Evolutionary conservation across 208 protist species (phyloP).

Genomic region (Trypanosoma platydactyli): DNA sequence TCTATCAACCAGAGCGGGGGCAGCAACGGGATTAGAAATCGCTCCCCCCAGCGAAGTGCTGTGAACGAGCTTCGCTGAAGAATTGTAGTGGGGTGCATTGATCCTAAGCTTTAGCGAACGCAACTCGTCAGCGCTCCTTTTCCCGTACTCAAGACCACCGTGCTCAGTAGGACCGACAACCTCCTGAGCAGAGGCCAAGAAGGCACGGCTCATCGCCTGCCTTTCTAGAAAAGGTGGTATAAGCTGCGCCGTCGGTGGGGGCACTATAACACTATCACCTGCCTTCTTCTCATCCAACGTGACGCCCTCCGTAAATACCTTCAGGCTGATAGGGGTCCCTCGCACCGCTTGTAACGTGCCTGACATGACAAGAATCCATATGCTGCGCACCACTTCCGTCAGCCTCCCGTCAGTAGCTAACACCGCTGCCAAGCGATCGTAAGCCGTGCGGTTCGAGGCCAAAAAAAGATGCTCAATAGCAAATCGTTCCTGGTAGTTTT

Average conservation of each 20-base stretch:
- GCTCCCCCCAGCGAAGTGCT: too few species aligned
- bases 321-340: constrained; percentile 35
- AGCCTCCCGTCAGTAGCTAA: constrained; percentile 25
- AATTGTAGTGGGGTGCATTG: constrained; percentile 18
- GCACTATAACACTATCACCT: constrained; percentile 22
- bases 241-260: constrained; percentile 7
- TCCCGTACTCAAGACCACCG: not conserved
- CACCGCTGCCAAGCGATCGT: constrained; percentile 39
- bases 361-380: constrained; percentile 53
- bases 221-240: constrained; percentile 4
- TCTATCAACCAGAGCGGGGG: not conserved
- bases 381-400: constrained; percentile 49
- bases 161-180: not conserved
- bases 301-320: constrained; percentile 47
- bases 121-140: constrained; percentile 37
- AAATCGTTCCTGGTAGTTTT: constrained; percentile 57
- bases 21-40: not conserved
- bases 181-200: not conserved
- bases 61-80: too few species aligned
- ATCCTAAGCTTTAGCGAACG: constrained; percentile 44
- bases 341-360: constrained; percentile 29
- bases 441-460: constrained; percentile 37
- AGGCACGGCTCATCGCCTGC: not conserved
- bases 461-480: constrained; percentile 63
- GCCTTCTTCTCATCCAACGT: constrained; percentile 13